phyloP scores from a whole-genome alignment of 2,329 filamentous ascomycete genomes.

The Cytospora chrysosperma region DNA sequence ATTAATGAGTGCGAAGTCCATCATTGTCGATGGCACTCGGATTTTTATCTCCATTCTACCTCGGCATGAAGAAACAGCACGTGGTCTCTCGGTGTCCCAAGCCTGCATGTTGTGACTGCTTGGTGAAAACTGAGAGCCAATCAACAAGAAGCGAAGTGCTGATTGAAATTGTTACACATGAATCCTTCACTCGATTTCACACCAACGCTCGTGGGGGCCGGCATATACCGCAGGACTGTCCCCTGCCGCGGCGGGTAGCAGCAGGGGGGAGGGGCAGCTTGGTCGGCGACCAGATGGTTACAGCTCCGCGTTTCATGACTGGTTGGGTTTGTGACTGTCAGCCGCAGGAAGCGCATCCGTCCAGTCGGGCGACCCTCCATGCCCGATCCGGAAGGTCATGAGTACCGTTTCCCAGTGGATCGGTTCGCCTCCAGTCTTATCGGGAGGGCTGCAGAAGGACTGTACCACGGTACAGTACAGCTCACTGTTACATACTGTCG shows the following conservation, averaged over 20 bases:
- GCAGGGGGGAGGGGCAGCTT: not conserved
- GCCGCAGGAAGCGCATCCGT: conserved; percentile 16
- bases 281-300: conserved; percentile 4
- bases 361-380: conserved; percentile 13
- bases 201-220: not conserved
- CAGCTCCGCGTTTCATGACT: conserved; percentile 15
- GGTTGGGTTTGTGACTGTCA: conserved; percentile 14
- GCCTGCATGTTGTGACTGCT: not conserved
- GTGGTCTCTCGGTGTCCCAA: not conserved
- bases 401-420: conserved; percentile 16
- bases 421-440: conserved; percentile 21
- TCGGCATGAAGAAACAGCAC: not conserved
- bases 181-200: not conserved
- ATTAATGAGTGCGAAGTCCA: not conserved
- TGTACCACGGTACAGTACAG: conserved; percentile 1
- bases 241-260: not conserved
- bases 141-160: not conserved
- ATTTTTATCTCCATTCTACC: not conserved
- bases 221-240: not conserved
- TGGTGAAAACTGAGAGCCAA: not conserved
- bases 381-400: conserved; percentile 19
- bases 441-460: conserved; percentile 12
- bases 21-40: not conserved
- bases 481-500: not conserved
- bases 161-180: not conserved